A percentile compares a stretch with the other conserved stretches of the same genome.
These are phyloP conservation scores for Pleurotus salmoneostramineus DNA, from an alignment of 768 basidiomycete genomes.

Conservation along the genomic window DNA sequence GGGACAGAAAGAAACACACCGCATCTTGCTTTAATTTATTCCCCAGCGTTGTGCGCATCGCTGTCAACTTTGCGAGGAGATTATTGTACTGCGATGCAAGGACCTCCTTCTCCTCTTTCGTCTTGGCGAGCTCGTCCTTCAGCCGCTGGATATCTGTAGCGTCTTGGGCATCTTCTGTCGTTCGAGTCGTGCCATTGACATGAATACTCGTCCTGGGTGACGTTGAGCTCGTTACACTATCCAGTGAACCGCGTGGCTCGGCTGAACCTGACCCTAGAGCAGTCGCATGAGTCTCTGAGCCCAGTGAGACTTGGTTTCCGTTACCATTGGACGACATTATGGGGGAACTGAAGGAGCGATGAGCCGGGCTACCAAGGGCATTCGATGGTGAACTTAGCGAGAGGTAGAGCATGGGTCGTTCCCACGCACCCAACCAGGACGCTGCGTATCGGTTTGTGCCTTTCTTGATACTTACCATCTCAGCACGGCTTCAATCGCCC, in stretches of 20 bases:
- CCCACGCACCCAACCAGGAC: neutral
- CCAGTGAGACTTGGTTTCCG: neutral
- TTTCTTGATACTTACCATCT: neutral
- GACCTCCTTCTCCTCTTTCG: constrained; percentile 84
- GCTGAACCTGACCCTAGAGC: neutral
- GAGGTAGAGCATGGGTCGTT: constrained; percentile 6
- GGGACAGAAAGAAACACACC: constrained; percentile 40
- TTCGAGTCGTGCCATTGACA: constrained; percentile 6
- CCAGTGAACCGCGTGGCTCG: constrained; percentile 2
- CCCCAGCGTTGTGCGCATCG: constrained; percentile 90
- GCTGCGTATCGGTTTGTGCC: neutral
- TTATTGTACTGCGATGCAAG: constrained; percentile 82
- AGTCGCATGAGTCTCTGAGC: neutral
- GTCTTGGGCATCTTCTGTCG: constrained; percentile 23
- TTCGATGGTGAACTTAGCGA: constrained; percentile 6
- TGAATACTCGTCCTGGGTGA: neutral
- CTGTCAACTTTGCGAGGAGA: constrained; percentile 82
- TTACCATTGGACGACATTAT: constrained; percentile 1
- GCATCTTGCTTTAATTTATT: constrained; percentile 96
- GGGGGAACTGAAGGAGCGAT: constrained; percentile 7
- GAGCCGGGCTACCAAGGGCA: constrained; percentile 4
- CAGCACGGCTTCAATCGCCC: neutral
- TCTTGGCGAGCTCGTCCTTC: constrained; percentile 70
- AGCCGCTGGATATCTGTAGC: constrained; percentile 40
- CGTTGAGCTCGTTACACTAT: neutral